Evolutionary conservation across 495 filamentous ascomycete genomes (phyloP), one percentile per base, ranked within the genome.

Genomic region (Trichocladium uniseriatum): DNA sequence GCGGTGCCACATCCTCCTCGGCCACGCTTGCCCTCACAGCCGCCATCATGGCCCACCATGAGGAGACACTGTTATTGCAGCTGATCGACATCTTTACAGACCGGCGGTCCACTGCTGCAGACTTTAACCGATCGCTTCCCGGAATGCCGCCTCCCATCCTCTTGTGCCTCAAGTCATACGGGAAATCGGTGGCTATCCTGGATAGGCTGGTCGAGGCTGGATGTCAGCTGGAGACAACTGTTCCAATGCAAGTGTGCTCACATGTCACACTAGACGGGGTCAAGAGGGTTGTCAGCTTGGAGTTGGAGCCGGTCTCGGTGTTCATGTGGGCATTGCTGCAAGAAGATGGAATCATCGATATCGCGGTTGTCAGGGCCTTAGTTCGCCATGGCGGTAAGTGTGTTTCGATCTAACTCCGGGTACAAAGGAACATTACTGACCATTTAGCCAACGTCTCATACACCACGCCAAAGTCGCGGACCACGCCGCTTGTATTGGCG

Each of bases 281-380:
- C 1, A 50, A 56, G 14, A 48, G 48, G n/a, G 56, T 54, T 10
- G 35, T 38, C 6, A 53, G 56, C 15, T 56, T 58, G 2, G 61
- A 63, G 28, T 32, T 48, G 0, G 69, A 73, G 31, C 53, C 59
- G 8, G 65, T 66, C 3, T 63, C 65, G 0, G 54, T 70, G 2
- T 53, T 73, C 28, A 65, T 73, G 61, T 71, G 69, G 66, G 53
- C 67, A 3, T 37, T 73, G 6, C 32, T 71, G 6, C 69, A 69
- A 27, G 61, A 66, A 19, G 62, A 68, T 18, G 64, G 63, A 34
- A 52, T 63, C 36, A 64, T 69, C 19, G 60, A 59, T 48, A 56
- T 56, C 3, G 35, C 24, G 1, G 58, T 72, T 8, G 58, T 72
- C n/a, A 49, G 64, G 8, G 52, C 65, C 4, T 22, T 72, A 34